Evolutionary conservation across 352 stramenopile genomes (phyloP), one percentile per base, ranked within the genome.

Genomic region (Pythium scleroteichum): DNA sequence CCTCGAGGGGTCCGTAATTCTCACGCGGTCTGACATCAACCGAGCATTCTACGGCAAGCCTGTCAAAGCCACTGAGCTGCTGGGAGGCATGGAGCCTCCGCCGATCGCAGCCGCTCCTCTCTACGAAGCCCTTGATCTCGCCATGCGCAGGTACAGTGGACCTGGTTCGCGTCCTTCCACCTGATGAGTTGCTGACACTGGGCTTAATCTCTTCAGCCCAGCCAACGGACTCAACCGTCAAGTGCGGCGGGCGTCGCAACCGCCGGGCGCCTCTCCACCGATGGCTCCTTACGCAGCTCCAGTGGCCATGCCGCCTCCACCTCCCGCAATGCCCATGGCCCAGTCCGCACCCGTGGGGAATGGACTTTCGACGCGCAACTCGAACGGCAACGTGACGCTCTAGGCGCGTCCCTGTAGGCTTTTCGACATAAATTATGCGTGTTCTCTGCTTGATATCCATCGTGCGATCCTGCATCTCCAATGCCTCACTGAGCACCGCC

Each of bases 1-100:
- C 26, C 73, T 98, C 17, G 90, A 97, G 65, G 89, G 85, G n/a
- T 93, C 89, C 9, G 70, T 97, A 23, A 85, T 97, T 29, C 75
- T 96, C n/a, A 75, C 88, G 12, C 88, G 95, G 22, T 64, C 84
- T 14, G 86, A 96, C 47, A 86, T 98, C 46, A 98, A 98, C 69
- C 74, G 81, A 22, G 81, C 79, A 26, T 98, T 98, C 69, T 98
- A 98, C 69, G 90, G 90, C 29, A 79, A 80, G 26, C 69, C 80
- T 16, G 67, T 97, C 17, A 59, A 74, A 29, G 76, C 85, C 9
- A 55, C 78, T 10, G 72, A 96, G 51, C 72, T 97, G 24, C 71
- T 97, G 13, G 72, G 75, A 20, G 88, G 88, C 10, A 73, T 82
- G 35, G 80, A 96, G 48, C 72, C 78, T 13, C 81, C 85, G n/a